Evolutionary conservation across 805 yeast genomes (phyloP).

Genomic region (Priceomyces haplophilus): DNA sequence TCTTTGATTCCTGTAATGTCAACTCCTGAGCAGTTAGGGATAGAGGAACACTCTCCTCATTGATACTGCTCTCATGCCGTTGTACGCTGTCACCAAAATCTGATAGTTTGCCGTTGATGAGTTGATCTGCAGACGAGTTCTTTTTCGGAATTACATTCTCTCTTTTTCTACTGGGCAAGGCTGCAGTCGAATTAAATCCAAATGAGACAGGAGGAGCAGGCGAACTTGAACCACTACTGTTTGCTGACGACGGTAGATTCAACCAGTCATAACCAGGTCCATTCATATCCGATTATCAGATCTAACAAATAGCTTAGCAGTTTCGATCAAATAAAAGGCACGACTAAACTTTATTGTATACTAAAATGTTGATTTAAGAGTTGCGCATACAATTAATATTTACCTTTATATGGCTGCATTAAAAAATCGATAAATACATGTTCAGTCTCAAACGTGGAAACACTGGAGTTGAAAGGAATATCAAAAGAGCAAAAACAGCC

Average conservation of each 20-base stretch:
- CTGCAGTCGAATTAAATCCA: constrained; percentile 10
- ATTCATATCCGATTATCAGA: constrained; percentile 15
- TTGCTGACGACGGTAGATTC: constrained; percentile 27
- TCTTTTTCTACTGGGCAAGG: constrained; percentile 4
- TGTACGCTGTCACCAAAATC: not conserved
- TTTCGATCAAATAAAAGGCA: not conserved
- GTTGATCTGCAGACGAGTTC: constrained; percentile 14
- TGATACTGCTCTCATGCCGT: constrained; percentile 1
- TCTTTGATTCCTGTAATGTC: constrained; percentile 72
- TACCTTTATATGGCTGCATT: not conserved
- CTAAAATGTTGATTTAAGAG: not conserved
- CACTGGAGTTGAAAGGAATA: not conserved
- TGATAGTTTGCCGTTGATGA: not conserved
- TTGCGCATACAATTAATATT: constrained; percentile 2
- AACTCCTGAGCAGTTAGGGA: constrained; percentile 66
- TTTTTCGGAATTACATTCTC: constrained; percentile 2
- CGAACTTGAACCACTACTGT: constrained; percentile 8
- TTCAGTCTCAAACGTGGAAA: constrained; percentile 6
- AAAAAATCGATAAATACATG: constrained; percentile 1
- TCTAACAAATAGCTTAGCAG: not conserved
- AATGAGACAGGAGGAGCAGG: constrained; percentile 15
- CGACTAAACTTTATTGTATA: not conserved
- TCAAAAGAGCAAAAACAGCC: not conserved
- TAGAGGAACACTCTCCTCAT: constrained; percentile 48
- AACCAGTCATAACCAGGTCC: constrained; percentile 53